Evolutionary conservation across 164 flowering plant genomes (phyloP).

Genomic region (Stephania yunnanensis): DNA sequence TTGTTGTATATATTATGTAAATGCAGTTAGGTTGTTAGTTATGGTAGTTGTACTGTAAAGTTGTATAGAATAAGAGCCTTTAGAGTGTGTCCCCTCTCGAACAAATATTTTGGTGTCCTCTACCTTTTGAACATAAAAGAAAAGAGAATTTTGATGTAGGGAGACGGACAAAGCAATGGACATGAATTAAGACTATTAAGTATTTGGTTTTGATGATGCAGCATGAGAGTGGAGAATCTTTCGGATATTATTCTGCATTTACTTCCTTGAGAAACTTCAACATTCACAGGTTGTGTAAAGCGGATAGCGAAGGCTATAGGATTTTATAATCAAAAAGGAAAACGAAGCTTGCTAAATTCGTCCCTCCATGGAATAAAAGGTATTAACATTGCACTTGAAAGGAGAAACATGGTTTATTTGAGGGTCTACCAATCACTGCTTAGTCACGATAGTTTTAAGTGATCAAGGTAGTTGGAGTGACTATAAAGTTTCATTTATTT

Average conservation of each 20-base stretch:
- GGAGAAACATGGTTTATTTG: not conserved
- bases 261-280: constrained; percentile 10
- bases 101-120: not conserved
- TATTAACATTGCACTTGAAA: not conserved
- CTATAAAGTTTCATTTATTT: not conserved
- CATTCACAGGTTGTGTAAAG: constrained; percentile 8
- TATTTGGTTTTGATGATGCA: not conserved
- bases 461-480: not conserved
- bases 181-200: not conserved
- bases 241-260: constrained; percentile 12
- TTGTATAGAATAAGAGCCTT: not conserved
- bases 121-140: not conserved
- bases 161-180: not conserved
- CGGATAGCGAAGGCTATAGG: constrained; percentile 1
- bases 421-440: not conserved
- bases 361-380: not conserved
- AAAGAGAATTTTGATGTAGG: not conserved
- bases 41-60: constrained; percentile 6
- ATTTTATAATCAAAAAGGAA: not conserved
- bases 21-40: constrained; percentile 11
- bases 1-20: not conserved
- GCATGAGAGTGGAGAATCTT: constrained; percentile 6
- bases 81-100: not conserved
- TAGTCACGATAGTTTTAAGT: not conserved
- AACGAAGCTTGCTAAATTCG: not conserved